Percentiles rank a stretch among this genome's conserved stretches.
These are phyloP conservation scores for Gaeumannomyces sp. DNA, from an alignment of 2,329 filamentous ascomycete species.

Conservation along the genomic window DNA sequence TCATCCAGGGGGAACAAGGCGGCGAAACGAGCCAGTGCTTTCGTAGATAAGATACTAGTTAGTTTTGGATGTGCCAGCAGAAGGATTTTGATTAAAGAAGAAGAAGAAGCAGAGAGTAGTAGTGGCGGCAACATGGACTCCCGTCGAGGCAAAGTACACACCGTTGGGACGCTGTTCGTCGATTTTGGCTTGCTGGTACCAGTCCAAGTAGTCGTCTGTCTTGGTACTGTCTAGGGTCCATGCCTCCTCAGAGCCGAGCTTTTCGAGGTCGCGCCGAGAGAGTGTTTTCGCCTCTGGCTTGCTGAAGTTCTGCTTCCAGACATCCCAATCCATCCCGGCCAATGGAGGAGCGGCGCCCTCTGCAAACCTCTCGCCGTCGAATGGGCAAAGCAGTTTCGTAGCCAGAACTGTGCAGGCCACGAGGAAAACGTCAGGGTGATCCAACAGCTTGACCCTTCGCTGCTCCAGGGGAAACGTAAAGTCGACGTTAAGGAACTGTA, in stretches of 20 bases:
- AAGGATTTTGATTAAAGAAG: background rate
- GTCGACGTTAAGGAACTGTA: conserved; percentile 41
- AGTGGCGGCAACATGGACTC: background rate
- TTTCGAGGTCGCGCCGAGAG: conserved; percentile 21
- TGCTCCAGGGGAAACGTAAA: conserved; percentile 51
- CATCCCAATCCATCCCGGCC: conserved; percentile 62
- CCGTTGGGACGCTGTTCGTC: conserved; percentile 7
- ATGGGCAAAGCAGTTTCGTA: conserved; percentile 73
- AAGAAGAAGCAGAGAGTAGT: background rate
- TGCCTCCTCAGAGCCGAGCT: conserved; percentile 21
- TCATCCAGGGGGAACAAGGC: conserved; percentile 27
- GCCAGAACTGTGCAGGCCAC: conserved; percentile 66
- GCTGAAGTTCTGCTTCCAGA: conserved; percentile 54
- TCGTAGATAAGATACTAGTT: background rate
- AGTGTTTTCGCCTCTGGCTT: conserved; percentile 20
- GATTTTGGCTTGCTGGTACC: conserved; percentile 62
- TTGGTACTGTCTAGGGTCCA: conserved; percentile 48
- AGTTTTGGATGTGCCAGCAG: background rate
- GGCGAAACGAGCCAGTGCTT: conserved; percentile 3
- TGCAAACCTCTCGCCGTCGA: conserved; percentile 53
- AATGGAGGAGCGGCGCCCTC: conserved; percentile 44
- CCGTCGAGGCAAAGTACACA: background rate
- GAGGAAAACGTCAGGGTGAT: conserved; percentile 70
- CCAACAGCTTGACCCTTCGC: conserved; percentile 39
- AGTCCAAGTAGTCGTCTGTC: conserved; percentile 72